These are phyloP conservation scores for Elsinoe australis DNA, from an alignment of 2,329 filamentous ascomycete species.

Conservation along the genomic window DNA sequence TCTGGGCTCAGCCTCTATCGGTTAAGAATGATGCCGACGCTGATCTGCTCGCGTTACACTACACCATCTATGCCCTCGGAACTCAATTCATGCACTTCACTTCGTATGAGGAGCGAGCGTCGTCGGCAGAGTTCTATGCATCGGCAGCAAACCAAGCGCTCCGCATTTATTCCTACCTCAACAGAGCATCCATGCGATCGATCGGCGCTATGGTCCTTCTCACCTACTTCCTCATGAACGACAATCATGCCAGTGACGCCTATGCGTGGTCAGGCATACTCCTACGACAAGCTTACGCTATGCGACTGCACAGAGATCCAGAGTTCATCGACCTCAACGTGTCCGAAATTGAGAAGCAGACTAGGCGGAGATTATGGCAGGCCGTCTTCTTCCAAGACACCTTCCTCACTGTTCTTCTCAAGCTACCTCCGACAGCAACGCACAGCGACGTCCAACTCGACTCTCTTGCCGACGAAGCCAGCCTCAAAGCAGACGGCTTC, in stretches of 20 bases:
- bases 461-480: constrained; percentile 59
- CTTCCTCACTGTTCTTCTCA: constrained; percentile 69
- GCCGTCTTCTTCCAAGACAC: constrained; percentile 74
- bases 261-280: constrained; percentile 75
- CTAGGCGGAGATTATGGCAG: constrained; percentile 73
- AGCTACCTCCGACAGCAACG: constrained; percentile 67
- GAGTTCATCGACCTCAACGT: constrained; percentile 62
- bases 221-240: constrained; percentile 76
- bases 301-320: constrained; percentile 72
- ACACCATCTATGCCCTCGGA: constrained; percentile 68
- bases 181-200: constrained; percentile 62
- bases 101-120: constrained; percentile 55
- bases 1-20: constrained; percentile 55
- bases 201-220: constrained; percentile 78
- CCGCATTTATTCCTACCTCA: constrained; percentile 67
- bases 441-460: constrained; percentile 74
- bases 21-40: constrained; percentile 59
- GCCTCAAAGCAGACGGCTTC: constrained; percentile 44
- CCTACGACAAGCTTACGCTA: constrained; percentile 70
- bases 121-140: constrained; percentile 69
- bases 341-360: constrained; percentile 64
- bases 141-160: constrained; percentile 72
- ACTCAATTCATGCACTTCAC: constrained; percentile 63
- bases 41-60: constrained; percentile 63
- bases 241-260: constrained; percentile 74